Conservation (phyloP, 2,329 filamentous ascomycete species). For the Pseudopithomyces maydicus region DNA sequence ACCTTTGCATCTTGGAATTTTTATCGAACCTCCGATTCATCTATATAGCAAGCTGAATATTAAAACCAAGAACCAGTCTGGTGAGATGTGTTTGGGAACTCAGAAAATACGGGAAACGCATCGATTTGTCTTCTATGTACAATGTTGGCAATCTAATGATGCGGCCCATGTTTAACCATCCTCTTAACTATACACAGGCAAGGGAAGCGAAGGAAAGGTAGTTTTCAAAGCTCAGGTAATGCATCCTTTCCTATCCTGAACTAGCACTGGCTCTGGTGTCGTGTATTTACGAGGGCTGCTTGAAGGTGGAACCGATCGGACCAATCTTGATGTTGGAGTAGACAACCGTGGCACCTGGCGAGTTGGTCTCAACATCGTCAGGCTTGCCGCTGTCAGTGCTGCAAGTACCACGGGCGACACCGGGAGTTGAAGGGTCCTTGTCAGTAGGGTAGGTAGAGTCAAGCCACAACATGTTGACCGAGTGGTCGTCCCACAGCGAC, state of each 20-base stretch:
- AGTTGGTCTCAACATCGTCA: conserved; percentile 43
- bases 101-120: neutral
- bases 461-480: conserved; percentile 75
- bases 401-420: conserved; percentile 46
- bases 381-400: conserved; percentile 42
- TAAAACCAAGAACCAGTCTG: neutral
- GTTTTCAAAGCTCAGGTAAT: conserved; percentile 1
- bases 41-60: neutral
- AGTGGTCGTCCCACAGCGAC: conserved; percentile 68
- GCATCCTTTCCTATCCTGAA: neutral
- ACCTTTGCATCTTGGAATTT: no score
- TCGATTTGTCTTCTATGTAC: conserved; percentile 1
- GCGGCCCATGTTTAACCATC: neutral
- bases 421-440: conserved; percentile 35
- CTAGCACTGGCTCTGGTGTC: neutral
- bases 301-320: conserved; percentile 46
- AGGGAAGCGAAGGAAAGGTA: conserved; percentile 4
- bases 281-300: conserved; percentile 32
- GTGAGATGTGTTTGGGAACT: neutral
- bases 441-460: conserved; percentile 67
- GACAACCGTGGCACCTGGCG: conserved; percentile 39
- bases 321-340: conserved; percentile 50
- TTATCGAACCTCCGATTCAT: no score
- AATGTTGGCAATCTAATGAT: conserved; percentile 1
- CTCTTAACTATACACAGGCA: conserved; percentile 16